Conservation (phyloP, 768 basidiomycete species). For the Pleurotus salmoneostramineus region DNA sequence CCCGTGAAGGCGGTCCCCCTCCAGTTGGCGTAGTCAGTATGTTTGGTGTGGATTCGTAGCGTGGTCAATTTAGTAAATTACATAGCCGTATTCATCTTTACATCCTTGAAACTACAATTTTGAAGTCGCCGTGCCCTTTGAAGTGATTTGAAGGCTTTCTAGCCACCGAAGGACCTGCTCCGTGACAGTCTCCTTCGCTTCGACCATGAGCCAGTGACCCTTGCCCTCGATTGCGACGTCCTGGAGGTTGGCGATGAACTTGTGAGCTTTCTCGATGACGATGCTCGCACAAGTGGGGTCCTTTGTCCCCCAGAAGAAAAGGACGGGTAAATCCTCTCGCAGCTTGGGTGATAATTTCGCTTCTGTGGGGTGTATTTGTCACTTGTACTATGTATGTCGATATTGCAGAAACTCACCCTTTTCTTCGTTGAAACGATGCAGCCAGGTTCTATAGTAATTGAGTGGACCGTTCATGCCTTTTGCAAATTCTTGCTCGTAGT, state of each 20-base stretch:
- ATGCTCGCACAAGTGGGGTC: constrained; percentile 45
- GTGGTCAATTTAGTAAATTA: neutral
- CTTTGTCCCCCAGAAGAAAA: constrained; percentile 56
- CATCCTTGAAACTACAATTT: neutral
- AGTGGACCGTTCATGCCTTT: constrained; percentile 65
- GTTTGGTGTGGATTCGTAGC: constrained; percentile 41
- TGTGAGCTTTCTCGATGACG: constrained; percentile 38
- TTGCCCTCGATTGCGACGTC: constrained; percentile 47
- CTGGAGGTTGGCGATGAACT: constrained; percentile 47
- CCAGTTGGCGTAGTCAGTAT: constrained; percentile 69
- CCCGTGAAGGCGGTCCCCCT: constrained; percentile 59
- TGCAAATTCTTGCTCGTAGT: constrained; percentile 42
- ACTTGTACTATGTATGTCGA: neutral
- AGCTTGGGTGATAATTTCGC: constrained; percentile 40
- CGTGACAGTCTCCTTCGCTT: constrained; percentile 54
- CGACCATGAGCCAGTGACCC: constrained; percentile 71
- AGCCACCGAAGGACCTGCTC: constrained; percentile 46
- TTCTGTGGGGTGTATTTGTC: constrained; percentile 23
- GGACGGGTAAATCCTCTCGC: constrained; percentile 47
- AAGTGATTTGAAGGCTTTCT: constrained; percentile 16
- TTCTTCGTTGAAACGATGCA: constrained; percentile 66
- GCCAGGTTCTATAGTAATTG: constrained; percentile 72
- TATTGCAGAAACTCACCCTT: constrained; percentile 22
- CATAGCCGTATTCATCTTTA: neutral
- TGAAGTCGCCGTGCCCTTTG: neutral